These are phyloP conservation scores for Rhizopus sp. DNA, from an alignment of 371 early-diverging fungal genomes.

Conservation along the genomic window DNA sequence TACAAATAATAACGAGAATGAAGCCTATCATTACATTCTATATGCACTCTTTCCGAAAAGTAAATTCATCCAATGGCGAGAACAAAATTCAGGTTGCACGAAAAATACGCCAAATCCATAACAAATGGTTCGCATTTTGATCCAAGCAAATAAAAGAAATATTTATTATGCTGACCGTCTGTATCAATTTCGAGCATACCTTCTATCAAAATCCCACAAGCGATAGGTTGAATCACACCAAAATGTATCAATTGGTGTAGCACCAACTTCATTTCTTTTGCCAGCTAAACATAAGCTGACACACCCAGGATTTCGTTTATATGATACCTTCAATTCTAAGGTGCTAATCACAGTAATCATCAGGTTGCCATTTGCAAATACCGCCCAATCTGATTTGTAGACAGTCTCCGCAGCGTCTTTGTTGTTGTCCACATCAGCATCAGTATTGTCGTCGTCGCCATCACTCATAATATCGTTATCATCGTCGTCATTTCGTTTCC, in stretches of 20 bases:
- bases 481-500: slow-evolving; percentile 14
- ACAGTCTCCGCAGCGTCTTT: slow-evolving; percentile 13
- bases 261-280: slow-evolving; percentile 23
- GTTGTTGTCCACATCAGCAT: slow-evolving; percentile 4
- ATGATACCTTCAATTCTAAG: slow-evolving; percentile 14
- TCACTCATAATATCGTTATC: neutral
- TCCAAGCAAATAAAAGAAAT: slow-evolving; percentile 8
- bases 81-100: too few species aligned
- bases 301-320: slow-evolving; percentile 20
- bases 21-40: too few species aligned
- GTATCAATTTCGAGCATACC: slow-evolving; percentile 12
- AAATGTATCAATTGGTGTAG: slow-evolving; percentile 17
- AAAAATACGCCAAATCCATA: slow-evolving; percentile 17
- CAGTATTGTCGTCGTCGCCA: slow-evolving; percentile 5
- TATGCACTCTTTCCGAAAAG: too few species aligned
- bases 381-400: slow-evolving; percentile 21
- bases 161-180: slow-evolving; percentile 12
- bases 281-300: slow-evolving; percentile 15
- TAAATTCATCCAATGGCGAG: too few species aligned
- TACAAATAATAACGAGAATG: too few species aligned
- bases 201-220: slow-evolving; percentile 19
- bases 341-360: slow-evolving; percentile 13
- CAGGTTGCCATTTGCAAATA: slow-evolving; percentile 12
- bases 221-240: slow-evolving; percentile 16
- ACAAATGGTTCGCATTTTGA: slow-evolving; percentile 13